Evolutionary conservation across 2,329 filamentous ascomycete genomes (phyloP).

Genomic region (Calonectria pseudoreteaudii): DNA sequence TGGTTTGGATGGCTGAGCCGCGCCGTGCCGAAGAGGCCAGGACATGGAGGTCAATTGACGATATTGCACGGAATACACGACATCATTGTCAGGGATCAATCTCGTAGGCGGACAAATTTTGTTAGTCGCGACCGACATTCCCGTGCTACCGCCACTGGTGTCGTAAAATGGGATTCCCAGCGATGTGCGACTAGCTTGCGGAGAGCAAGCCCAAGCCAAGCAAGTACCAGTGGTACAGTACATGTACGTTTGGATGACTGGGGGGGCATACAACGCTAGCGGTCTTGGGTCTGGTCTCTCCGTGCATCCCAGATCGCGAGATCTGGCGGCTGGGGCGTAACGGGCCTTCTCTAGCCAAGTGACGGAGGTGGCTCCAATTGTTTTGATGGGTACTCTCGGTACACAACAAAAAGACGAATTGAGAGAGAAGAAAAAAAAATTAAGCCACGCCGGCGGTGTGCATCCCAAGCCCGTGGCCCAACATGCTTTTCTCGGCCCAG

Average conservation of each 20-base stretch:
- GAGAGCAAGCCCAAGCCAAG: not conserved
- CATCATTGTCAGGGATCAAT: not conserved
- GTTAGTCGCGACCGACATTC: constrained; percentile 21
- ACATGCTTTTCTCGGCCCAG: not conserved
- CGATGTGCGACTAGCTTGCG: not conserved
- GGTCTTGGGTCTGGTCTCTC: constrained; percentile 35
- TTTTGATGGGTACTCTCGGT: constrained; percentile 3
- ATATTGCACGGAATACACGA: not conserved
- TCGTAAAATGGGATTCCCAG: not conserved
- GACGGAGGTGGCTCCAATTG: constrained; percentile 8
- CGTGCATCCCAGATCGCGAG: constrained; percentile 38
- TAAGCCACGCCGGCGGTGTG: constrained; percentile 28
- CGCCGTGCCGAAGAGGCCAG: not conserved
- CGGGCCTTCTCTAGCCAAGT: not conserved
- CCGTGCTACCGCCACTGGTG: constrained; percentile 14
- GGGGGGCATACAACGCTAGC: constrained; percentile 11
- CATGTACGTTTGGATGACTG: not conserved
- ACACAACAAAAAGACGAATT: not conserved
- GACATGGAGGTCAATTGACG: constrained; percentile 10
- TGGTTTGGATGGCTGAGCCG: not conserved
- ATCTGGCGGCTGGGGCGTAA: constrained; percentile 36
- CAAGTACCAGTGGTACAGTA: not conserved
- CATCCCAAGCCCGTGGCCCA: constrained; percentile 8
- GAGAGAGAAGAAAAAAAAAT: constrained; percentile 12
- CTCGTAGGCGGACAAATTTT: not conserved